Evolutionary conservation across 305 asterid species (phyloP).

Genomic region (Fraxinus dipetala): DNA sequence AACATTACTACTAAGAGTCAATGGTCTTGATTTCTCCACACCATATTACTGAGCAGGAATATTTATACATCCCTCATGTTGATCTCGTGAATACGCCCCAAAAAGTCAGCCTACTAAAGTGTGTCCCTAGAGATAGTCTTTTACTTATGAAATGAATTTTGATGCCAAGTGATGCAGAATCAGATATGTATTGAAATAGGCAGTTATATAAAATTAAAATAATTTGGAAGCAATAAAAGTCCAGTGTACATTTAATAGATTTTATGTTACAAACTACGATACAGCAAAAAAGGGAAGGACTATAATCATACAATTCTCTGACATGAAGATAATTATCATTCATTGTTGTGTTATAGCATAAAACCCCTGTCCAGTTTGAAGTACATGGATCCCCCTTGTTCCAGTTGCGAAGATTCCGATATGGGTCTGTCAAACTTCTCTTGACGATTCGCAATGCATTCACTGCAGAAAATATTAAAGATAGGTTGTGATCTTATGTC

Average conservation of each 20-base stretch:
- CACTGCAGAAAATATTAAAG: slow-evolving; percentile 49
- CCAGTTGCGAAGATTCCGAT: slow-evolving; percentile 62
- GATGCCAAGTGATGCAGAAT: not conserved
- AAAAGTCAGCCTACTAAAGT: not conserved
- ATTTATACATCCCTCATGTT: not conserved
- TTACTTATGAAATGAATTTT: not conserved
- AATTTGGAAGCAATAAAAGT: not conserved
- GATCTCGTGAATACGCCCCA: not conserved
- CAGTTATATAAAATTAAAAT: not conserved
- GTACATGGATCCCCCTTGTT: slow-evolving; percentile 79
- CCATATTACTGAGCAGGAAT: not conserved
- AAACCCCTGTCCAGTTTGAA: slow-evolving; percentile 77
- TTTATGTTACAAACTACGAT: not conserved
- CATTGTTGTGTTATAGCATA: slow-evolving; percentile 58
- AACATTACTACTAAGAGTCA: not conserved
- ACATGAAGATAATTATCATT: slow-evolving; percentile 68
- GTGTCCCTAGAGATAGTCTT: not conserved
- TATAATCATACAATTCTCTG: slow-evolving; percentile 63
- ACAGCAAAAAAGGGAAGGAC: not conserved
- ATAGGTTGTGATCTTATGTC: slow-evolving; percentile 4
- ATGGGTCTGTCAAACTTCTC: slow-evolving; percentile 60
- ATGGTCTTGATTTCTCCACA: not conserved
- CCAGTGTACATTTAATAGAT: not conserved
- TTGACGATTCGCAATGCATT: slow-evolving; percentile 60
- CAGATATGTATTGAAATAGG: not conserved